Conservation (phyloP, 805 yeast genomes). For the Metschnikowia gruessii region DNA sequence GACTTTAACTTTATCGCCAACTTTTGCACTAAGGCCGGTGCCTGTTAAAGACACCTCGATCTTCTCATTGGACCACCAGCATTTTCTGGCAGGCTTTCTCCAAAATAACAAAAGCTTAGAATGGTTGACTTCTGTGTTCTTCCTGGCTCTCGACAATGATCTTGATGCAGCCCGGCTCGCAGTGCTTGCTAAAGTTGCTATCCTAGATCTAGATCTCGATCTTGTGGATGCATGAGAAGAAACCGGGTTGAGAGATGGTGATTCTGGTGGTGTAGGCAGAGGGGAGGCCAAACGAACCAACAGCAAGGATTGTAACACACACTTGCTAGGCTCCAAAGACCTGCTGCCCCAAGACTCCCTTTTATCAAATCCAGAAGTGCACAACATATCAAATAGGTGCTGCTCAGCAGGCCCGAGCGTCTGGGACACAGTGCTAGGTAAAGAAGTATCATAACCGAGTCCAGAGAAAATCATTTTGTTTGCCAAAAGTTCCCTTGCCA, state of each 20-base stretch:
- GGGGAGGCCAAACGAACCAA: slow-evolving; percentile 55
- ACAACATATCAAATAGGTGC: slow-evolving; percentile 91
- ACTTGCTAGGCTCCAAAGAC: slow-evolving; percentile 79
- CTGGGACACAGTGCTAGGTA: slow-evolving; percentile 39
- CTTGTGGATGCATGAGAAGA: slow-evolving; percentile 37
- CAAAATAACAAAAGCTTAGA: slow-evolving; percentile 81
- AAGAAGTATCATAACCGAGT: slow-evolving; percentile 50
- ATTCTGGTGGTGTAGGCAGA: slow-evolving; percentile 34
- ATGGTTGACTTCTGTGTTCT: slow-evolving; percentile 39
- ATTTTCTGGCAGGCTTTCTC: slow-evolving; percentile 97
- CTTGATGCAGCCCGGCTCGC: slow-evolving; percentile 56
- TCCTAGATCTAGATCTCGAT: slow-evolving; percentile 44
- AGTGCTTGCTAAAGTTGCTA: slow-evolving; percentile 56
- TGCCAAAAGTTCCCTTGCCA: slow-evolving; percentile 61
- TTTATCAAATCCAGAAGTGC: slow-evolving; percentile 75
- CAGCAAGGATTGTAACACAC: slow-evolving; percentile 83
- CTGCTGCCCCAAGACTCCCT: slow-evolving; percentile 84
- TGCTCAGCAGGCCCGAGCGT: slow-evolving; percentile 86
- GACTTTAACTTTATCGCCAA: slow-evolving; percentile 37
- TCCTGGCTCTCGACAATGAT: slow-evolving; percentile 52
- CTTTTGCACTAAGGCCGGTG: slow-evolving; percentile 20
- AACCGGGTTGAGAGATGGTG: slow-evolving; percentile 45
- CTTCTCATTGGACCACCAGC: slow-evolving; percentile 89
- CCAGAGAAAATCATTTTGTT: slow-evolving; percentile 74
- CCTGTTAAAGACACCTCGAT: slow-evolving; percentile 43